Percentiles rank a stretch among this genome's conserved stretches.
Evolutionary conservation across 495 filamentous ascomycete species (phyloP).

Genomic region (Hypoxylon perforatum): DNA sequence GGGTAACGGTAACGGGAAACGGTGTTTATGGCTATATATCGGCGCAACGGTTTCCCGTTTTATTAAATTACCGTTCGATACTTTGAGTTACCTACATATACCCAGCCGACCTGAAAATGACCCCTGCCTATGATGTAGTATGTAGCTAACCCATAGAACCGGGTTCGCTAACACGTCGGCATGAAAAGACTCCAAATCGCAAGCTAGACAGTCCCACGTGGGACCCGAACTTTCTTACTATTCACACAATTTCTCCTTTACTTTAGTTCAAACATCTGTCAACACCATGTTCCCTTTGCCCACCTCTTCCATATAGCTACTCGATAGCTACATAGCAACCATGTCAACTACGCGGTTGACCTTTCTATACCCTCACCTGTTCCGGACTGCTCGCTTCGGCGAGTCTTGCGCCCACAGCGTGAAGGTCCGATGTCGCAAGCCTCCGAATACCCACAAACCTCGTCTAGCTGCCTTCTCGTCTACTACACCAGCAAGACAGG

Average conservation of each 20-base stretch:
- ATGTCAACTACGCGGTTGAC: slow-evolving; percentile 78
- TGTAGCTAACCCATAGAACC: too few relatives aligned
- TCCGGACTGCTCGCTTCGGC: slow-evolving; percentile 54
- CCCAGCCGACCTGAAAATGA: too few relatives aligned
- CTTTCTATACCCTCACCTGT: slow-evolving; percentile 80
- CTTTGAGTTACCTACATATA: too few relatives aligned
- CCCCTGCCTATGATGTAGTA: not conserved
- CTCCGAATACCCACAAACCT: slow-evolving; percentile 46
- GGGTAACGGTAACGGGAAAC: slow-evolving; percentile 12
- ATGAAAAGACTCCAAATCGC: not conserved
- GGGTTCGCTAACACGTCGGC: too few relatives aligned
- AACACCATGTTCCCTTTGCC: slow-evolving; percentile 34
- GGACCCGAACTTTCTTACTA: slow-evolving; percentile 9
- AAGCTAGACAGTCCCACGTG: slow-evolving; percentile 18
- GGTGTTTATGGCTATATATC: not conserved
- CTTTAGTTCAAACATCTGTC: slow-evolving; percentile 4
- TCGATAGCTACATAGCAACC: slow-evolving; percentile 28
- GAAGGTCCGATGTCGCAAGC: slow-evolving; percentile 53
- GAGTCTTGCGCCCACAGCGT: slow-evolving; percentile 55
- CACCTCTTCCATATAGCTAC: slow-evolving; percentile 18
- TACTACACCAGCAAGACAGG: slow-evolving; percentile 44
- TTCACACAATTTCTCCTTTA: slow-evolving; percentile 1
- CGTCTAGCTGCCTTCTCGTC: slow-evolving; percentile 48
- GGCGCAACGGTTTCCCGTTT: not conserved
- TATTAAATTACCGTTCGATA: too few relatives aligned